Evolutionary conservation across 1,284 basidiomycete species (phyloP).

Genomic region (Cryptococcus sp.): DNA sequence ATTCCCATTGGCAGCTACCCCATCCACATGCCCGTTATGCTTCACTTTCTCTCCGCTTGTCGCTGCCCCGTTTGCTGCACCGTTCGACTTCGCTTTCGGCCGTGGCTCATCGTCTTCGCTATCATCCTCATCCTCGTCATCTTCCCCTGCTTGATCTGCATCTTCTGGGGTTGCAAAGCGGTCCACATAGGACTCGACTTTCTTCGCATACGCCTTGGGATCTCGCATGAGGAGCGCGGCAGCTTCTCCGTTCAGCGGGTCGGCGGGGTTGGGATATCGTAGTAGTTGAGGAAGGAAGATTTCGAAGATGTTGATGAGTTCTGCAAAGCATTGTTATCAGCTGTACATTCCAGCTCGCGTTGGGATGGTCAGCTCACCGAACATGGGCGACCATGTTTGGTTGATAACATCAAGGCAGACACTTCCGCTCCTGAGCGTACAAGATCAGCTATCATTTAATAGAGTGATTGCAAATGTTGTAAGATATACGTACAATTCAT

Average conservation of each 20-base stretch:
- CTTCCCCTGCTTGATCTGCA: constrained; percentile 50
- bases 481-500: constrained; percentile 71
- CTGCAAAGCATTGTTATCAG: constrained; percentile 54
- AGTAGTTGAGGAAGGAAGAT: constrained; percentile 95
- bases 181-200: constrained; percentile 68
- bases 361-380: constrained; percentile 62
- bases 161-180: constrained; percentile 54
- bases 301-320: constrained; percentile 99
- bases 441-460: background rate
- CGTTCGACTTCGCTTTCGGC: constrained; percentile 15
- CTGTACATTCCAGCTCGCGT: background rate
- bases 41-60: constrained; percentile 58
- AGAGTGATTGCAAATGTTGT: background rate
- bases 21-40: constrained; percentile 20
- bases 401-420: constrained; percentile 97
- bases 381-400: constrained; percentile 99
- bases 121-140: constrained; percentile 51
- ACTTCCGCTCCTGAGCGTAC: constrained; percentile 73
- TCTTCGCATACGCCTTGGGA: constrained; percentile 88
- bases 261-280: constrained; percentile 96
- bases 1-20: constrained; percentile 48
- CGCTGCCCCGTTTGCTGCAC: constrained; percentile 19
- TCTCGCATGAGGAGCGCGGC: constrained; percentile 95
- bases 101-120: constrained; percentile 22
- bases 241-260: constrained; percentile 96